Conservation (phyloP, 2,329 filamentous ascomycete genomes). For the Arthrobotrys iridis region DNA sequence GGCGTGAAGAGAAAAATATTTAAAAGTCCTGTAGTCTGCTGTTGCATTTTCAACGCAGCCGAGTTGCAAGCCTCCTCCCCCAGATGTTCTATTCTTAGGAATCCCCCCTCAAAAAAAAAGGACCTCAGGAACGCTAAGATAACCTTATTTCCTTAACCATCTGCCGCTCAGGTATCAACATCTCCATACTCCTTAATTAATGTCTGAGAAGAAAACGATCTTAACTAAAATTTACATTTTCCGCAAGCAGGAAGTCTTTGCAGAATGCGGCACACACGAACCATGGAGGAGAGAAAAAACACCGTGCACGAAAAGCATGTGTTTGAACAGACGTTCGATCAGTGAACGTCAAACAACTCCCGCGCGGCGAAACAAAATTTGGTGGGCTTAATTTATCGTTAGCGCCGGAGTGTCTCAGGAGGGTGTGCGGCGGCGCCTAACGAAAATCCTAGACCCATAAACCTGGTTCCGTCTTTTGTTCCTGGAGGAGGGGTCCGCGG, state of each 20-base stretch:
- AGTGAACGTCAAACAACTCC: slow-evolving; percentile 52
- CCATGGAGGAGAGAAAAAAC: not conserved
- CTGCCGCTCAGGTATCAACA: slow-evolving; percentile 37
- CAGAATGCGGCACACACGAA: not conserved
- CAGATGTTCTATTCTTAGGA: slow-evolving; percentile 39
- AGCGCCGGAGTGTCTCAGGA: slow-evolving; percentile 53
- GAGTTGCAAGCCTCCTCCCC: slow-evolving; percentile 28
- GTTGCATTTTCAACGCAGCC: slow-evolving; percentile 38
- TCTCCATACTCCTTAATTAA: not conserved
- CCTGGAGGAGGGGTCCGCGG: slow-evolving; percentile 5
- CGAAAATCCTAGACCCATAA: slow-evolving; percentile 40
- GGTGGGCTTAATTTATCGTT: slow-evolving; percentile 45
- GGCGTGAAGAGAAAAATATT: slow-evolving; percentile 7
- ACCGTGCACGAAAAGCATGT: slow-evolving; percentile 7
- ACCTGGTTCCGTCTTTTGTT: slow-evolving; percentile 31
- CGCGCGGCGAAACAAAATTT: slow-evolving; percentile 46
- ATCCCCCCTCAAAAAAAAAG: slow-evolving; percentile 2
- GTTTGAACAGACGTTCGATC: slow-evolving; percentile 45
- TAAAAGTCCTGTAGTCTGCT: slow-evolving; percentile 21
- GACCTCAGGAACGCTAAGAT: slow-evolving; percentile 22
- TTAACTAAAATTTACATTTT: slow-evolving; percentile 1
- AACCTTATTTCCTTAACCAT: slow-evolving; percentile 31
- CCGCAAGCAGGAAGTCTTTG: not conserved
- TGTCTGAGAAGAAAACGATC: not conserved
- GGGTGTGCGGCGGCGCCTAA: slow-evolving; percentile 54